A percentile compares a stretch with the other conserved stretches of the same genome.
Conservation (phyloP, 441 rosid genomes). For the Hypseocharis bilobata region DNA sequence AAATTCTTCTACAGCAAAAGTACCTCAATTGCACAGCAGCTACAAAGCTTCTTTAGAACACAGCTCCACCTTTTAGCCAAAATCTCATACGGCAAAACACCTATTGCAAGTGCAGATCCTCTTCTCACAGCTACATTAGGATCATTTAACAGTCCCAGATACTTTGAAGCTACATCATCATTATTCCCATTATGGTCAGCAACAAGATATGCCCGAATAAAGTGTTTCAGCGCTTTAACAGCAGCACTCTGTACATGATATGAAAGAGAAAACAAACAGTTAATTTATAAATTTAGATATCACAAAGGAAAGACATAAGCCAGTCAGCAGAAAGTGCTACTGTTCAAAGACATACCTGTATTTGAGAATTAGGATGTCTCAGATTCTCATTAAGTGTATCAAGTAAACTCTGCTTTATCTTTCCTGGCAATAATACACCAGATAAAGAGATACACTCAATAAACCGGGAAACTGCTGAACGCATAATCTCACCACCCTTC, state of each 20-base stretch:
- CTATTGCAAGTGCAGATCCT: slow-evolving; percentile 82
- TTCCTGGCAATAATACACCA: slow-evolving; percentile 51
- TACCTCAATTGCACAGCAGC: slow-evolving; percentile 73
- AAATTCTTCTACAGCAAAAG: slow-evolving; percentile 15
- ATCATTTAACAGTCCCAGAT: slow-evolving; percentile 58
- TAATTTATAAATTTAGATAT: slow-evolving; percentile 16
- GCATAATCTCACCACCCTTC: slow-evolving; percentile 99
- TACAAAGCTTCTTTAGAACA: slow-evolving; percentile 61
- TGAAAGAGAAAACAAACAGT: slow-evolving; percentile 1
- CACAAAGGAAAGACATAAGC: slow-evolving; percentile 15
- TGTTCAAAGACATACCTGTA: slow-evolving; percentile 54
- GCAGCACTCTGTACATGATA: slow-evolving; percentile 56
- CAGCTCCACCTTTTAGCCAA: slow-evolving; percentile 58
- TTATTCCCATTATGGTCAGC: slow-evolving; percentile 31
- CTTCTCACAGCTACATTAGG: slow-evolving; percentile 80
- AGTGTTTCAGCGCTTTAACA: slow-evolving; percentile 62
- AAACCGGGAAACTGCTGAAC: slow-evolving; percentile 84
- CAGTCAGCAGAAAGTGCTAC: slow-evolving; percentile 7
- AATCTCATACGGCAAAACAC: slow-evolving; percentile 64
- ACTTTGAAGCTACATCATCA: slow-evolving; percentile 42
- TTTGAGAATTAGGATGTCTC: slow-evolving; percentile 87
- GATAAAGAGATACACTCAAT: slow-evolving; percentile 69
- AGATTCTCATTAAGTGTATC: slow-evolving; percentile 72
- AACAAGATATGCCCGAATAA: slow-evolving; percentile 46
- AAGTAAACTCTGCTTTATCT: slow-evolving; percentile 53